These are phyloP conservation scores for Agroathelia rolfsii DNA, from an alignment of 1,284 basidiomycete species.

Conservation along the genomic window DNA sequence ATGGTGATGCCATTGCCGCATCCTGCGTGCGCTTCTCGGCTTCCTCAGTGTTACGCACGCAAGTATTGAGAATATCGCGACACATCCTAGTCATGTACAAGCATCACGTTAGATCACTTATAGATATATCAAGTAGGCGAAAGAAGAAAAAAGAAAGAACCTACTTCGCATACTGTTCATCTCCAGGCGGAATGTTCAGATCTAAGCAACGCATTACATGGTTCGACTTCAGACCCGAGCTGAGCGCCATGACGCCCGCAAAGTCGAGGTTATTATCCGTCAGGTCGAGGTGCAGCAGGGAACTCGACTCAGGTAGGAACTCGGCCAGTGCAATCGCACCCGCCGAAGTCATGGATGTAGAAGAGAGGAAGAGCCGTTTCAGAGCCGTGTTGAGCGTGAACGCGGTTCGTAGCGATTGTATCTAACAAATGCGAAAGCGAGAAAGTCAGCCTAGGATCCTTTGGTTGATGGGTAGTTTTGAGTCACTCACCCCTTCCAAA, in stretches of 20 bases:
- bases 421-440: conserved; percentile 30
- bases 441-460: conserved; percentile 1
- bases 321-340: conserved; percentile 94
- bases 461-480: conserved; percentile 3
- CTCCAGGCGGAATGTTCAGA: conserved; percentile 82
- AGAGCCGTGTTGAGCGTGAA: conserved; percentile 90
- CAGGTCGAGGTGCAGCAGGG: conserved; percentile 82
- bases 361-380: conserved; percentile 86
- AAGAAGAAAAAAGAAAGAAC: conserved; percentile 23
- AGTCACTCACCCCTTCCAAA: conserved; percentile 67
- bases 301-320: conserved; percentile 85
- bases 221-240: conserved; percentile 77
- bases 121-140: background rate
- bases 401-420: conserved; percentile 81
- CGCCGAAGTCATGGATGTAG: conserved; percentile 72
- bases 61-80: conserved; percentile 70
- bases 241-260: conserved; percentile 88
- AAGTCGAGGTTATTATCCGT: conserved; percentile 78
- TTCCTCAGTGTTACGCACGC: conserved; percentile 86
- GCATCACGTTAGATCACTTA: background rate
- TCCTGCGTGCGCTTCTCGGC: conserved; percentile 43
- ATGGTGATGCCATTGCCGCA: conserved; percentile 14
- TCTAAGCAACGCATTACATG: conserved; percentile 86
- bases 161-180: conserved; percentile 78
- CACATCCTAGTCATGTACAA: conserved; percentile 44